Evolutionary conservation across 768 basidiomycete genomes (phyloP), one percentile per base, ranked within the genome.

Genomic region (Porpolomopsis calyptriformis): DNA sequence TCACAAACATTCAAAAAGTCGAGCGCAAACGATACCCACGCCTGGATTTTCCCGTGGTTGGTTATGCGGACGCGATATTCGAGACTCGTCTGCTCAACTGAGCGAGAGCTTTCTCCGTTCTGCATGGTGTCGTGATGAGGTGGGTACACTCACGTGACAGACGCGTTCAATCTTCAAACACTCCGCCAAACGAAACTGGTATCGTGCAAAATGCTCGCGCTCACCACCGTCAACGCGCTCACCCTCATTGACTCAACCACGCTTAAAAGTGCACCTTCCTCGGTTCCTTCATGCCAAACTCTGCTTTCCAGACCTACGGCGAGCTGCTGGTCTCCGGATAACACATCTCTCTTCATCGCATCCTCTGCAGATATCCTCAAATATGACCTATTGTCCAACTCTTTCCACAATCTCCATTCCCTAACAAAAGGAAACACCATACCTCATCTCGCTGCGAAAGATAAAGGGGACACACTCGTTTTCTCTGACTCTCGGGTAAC

Each of bases 271-370:
- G 53, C 65, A 1, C 65, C 72, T 1, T 59, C 65, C 0, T 65
- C 66, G 2, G 29, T 47, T 22, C 29, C 46, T 10, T 58, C 71
- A 16, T 70, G 68, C 34, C 50, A 68, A 25, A 49, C 60, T 41
- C 64, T 67, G 18, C 55, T 60, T 26, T 53, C 60, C 11, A 52
- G 56, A 16, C 65, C 69, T 5, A 64, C 59, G 4, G 60, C 73
- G 20, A 66, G 66, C 47, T 57, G 67, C 12, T 86, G 84, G 83
- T 69, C 78, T 14, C 57, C 67, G 2, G 76, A 83, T 58, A 77
- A 74, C 49, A 59, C 65, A 24, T 62, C 59, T 48, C 67, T 85
- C 19, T 82, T 75, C 54, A 56, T 85, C 29, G 66, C 76, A 1
- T 72, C 71, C 8, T 52, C 64, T 34, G 57, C 67, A 18, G 60